Percentiles rank a stretch among this genome's conserved stretches.
These are phyloP conservation scores for Thielaviopsis euricoi DNA, from an alignment of 2,329 filamentous ascomycete species.

Conservation along the genomic window DNA sequence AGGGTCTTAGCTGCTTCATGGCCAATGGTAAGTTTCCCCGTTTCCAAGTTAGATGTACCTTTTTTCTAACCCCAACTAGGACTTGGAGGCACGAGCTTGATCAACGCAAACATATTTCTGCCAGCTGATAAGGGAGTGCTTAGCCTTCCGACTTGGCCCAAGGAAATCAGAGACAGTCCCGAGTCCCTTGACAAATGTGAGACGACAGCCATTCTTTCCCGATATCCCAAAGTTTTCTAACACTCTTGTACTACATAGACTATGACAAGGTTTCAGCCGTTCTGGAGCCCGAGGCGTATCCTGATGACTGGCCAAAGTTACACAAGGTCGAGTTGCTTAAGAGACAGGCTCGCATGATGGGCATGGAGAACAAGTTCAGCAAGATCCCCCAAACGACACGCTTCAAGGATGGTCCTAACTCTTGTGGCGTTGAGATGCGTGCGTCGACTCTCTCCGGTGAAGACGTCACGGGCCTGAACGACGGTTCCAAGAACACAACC, in stretches of 20 bases:
- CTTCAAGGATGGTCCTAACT: constrained; percentile 44
- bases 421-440: constrained; percentile 46
- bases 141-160: constrained; percentile 38
- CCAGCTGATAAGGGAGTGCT: constrained; percentile 39
- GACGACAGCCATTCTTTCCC: constrained; percentile 14
- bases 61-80: constrained; percentile 20
- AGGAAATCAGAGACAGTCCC: constrained; percentile 32
- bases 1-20: constrained; percentile 47
- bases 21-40: constrained; percentile 32
- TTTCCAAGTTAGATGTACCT: not conserved
- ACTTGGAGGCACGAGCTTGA: constrained; percentile 47
- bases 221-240: not conserved
- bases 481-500: constrained; percentile 50
- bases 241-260: constrained; percentile 23
- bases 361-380: constrained; percentile 34
- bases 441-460: constrained; percentile 43
- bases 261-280: constrained; percentile 38
- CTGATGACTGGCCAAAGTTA: constrained; percentile 37
- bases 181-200: constrained; percentile 31
- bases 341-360: constrained; percentile 36
- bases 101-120: constrained; percentile 53
- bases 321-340: constrained; percentile 41
- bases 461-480: constrained; percentile 48
- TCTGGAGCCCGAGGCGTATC: constrained; percentile 42
- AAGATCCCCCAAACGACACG: constrained; percentile 45